Evolutionary conservation across 257 asterid species (phyloP), one percentile per base, ranked within the genome.

Genomic region (Solanum arcanum): DNA sequence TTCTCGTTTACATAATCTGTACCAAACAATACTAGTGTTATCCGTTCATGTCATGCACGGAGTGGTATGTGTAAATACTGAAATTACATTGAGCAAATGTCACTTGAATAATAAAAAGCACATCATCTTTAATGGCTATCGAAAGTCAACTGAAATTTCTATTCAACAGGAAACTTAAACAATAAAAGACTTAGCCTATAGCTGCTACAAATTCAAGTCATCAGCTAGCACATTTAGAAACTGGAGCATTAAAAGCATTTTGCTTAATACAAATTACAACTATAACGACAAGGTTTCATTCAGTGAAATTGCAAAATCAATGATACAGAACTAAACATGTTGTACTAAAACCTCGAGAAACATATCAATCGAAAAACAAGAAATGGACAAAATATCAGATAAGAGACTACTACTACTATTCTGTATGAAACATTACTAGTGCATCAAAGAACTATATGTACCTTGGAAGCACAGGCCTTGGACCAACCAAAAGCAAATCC

Each of bases 401-500:
- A n/a, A 75, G 56, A 39, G n/a, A 52, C 62, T 23, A 23, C 56
- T 39, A 41, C 52, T 4, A 13, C 23, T 68, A 68, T 68, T 68
- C 21, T 70, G 20, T 68, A 68, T 27, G 74, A 68, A 27, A 68
- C 20, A 33, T 70, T 74, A 74, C 11, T 21, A 73, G 47, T 35
- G 77, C 6, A 70, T 70, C 44, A 70, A 10, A 25, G 0, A 12
- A 39, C 46, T 21, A 12, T 12, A 12, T 11, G 31, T 78, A 96
- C 99, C 98, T 96, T 96, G 11, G 98, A 91, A 89, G 94, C 93
- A 87, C 95, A 92, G 44, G 95, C 92, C 86, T 94, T 95, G 9
- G 97, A 66, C 98, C 98, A 95, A 16, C 98, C 98, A 86, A 94
- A 86, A 86, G 89, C 88, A 89, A 94, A 94, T 47, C 98, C 98